Evolutionary conservation across 2,329 filamentous ascomycete species (phyloP), one percentile per base, ranked within the genome.

Genomic region (Aureobasidium subglaciale): DNA sequence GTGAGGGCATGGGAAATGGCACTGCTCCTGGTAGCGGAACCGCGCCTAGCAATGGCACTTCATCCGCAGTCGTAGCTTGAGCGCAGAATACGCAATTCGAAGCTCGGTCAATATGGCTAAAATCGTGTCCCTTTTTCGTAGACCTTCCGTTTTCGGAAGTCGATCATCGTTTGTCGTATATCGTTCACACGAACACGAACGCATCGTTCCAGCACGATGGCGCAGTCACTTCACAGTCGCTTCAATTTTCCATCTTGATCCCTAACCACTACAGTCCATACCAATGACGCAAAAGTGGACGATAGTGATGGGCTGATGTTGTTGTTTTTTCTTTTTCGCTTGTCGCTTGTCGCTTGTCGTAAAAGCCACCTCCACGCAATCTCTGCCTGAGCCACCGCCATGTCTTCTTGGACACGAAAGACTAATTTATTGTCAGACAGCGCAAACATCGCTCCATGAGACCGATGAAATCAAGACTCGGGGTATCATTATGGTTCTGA

Each of bases 321-420:
- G 4, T 16, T 27, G 22, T 27, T 42, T 4, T 29, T 27, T 18
- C 15, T 5, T 6, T 41, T n/a, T n/a, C n/a, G n/a, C n/a, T n/a
- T n/a, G n/a, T n/a, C n/a, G n/a, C n/a, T n/a, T n/a, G n/a, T n/a
- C n/a, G n/a, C 30, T 32, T 6, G 30, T 32, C 30, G 30, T 13
- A 13, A 32, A 22, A 40, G 18, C 37, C 32, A 35, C 32, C 10
- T 35, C 32, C 32, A 15, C 32, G 32, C 42, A 45, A 27, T 27
- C 27, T 15, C 20, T n/a, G 43, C 30, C 43, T 48, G 18, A 48
- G 43, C 43, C 43, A 48, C 43, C 43, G 43, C 43, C 43, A 45
- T 35, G 18, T 48, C 25, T n/a, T 48, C 29, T 34, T 48, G 43
- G 29, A 34, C 15, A 34, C 29, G 43, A 35, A 48, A 48, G 43